A percentile compares a stretch with the other conserved stretches of the same genome.
phyloP scores from a whole-genome alignment of 2,329 filamentous ascomycete species.

The Fusarium equiseti region DNA sequence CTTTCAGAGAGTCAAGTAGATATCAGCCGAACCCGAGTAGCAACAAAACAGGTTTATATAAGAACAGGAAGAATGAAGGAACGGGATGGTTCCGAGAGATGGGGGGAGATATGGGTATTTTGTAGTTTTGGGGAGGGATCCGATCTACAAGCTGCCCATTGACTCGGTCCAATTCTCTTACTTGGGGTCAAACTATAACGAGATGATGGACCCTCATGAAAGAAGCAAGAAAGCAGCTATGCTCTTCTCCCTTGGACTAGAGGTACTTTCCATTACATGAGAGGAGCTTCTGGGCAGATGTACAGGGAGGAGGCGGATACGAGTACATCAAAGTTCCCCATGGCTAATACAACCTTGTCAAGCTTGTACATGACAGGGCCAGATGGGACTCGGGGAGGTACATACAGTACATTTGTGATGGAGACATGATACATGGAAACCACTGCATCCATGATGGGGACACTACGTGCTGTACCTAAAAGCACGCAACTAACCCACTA shows the following conservation, averaged over 20 bases:
- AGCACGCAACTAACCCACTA: conserved; percentile 35
- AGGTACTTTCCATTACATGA: conserved; percentile 40
- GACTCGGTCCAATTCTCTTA: conserved; percentile 30
- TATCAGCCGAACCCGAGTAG: neutral
- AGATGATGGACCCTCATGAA: conserved; percentile 37
- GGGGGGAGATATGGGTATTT: conserved; percentile 45
- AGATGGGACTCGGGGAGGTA: conserved; percentile 13
- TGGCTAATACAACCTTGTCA: conserved; percentile 42
- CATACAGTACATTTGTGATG: conserved; percentile 33
- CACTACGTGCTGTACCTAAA: conserved; percentile 33
- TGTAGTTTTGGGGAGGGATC: conserved; percentile 44
- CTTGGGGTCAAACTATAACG: conserved; percentile 34
- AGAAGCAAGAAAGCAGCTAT: conserved; percentile 24
- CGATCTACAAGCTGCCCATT: conserved; percentile 41
- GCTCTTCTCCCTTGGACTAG: conserved; percentile 30
- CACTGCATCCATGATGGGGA: conserved; percentile 28
- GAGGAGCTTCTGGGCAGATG: conserved; percentile 15
- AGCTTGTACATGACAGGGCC: conserved; percentile 6
- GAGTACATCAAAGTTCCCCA: conserved; percentile 34
- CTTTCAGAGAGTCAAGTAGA: conserved; percentile 18
- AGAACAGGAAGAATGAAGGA: conserved; percentile 22
- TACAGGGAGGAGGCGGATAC: conserved; percentile 36
- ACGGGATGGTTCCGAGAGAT: conserved; percentile 28
- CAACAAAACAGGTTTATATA: conserved; percentile 6
- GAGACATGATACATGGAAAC: conserved; percentile 39